Percentiles rank a stretch among this genome's conserved stretches.
Evolutionary conservation across 2,329 filamentous ascomycete species (phyloP).

Genomic region (Alternaria triticimaculans): DNA sequence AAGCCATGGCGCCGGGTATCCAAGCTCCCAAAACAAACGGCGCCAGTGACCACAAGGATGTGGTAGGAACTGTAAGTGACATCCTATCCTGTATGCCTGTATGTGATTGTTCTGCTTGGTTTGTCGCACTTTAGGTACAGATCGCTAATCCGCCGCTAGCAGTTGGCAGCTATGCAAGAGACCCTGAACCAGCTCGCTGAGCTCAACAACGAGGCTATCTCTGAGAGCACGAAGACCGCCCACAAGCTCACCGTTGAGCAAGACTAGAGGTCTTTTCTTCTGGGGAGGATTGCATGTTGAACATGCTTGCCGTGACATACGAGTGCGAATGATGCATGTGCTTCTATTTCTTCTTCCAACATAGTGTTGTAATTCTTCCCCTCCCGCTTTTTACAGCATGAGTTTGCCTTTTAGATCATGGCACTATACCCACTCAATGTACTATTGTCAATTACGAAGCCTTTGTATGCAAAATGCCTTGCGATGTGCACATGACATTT

Average conservation of each 20-base stretch:
- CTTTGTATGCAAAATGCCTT: neutral
- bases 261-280: constrained; percentile 19
- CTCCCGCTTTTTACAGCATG: neutral
- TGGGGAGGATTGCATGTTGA: neutral
- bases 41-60: constrained; percentile 22
- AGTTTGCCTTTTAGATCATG: constrained; percentile 5
- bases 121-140: neutral
- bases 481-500: neutral
- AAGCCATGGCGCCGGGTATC: constrained; percentile 11
- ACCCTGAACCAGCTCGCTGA: constrained; percentile 44
- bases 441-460: neutral
- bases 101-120: neutral
- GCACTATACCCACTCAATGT: constrained; percentile 17
- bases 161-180: constrained; percentile 49
- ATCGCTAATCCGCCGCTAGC: constrained; percentile 42
- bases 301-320: neutral
- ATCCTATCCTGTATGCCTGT: too few relatives aligned
- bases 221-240: constrained; percentile 43
- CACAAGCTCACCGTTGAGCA: constrained; percentile 38
- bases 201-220: constrained; percentile 45
- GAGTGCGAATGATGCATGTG: constrained; percentile 1
- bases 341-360: neutral
- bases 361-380: neutral
- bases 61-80: constrained; percentile 46
- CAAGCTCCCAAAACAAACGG: constrained; percentile 12